Evolutionary conservation across 2,329 filamentous ascomycete genomes (phyloP).

Genomic region (Xylariaceae sp.): DNA sequence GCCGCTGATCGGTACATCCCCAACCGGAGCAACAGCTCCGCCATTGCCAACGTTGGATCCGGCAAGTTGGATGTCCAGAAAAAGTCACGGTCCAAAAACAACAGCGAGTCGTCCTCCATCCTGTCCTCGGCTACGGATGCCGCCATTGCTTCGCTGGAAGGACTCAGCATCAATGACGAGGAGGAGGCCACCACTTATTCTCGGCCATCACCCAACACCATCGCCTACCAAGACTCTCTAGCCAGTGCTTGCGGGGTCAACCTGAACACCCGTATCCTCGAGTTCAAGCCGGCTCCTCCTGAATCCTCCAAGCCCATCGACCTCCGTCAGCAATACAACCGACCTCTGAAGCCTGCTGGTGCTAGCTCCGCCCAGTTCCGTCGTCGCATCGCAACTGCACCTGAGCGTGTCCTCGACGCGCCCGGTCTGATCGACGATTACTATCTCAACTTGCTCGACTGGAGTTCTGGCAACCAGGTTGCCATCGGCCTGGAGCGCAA

Average conservation of each 20-base stretch:
- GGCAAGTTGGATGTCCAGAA: slow-evolving; percentile 73
- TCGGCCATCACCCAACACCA: slow-evolving; percentile 78
- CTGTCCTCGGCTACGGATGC: slow-evolving; percentile 78
- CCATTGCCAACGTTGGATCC: slow-evolving; percentile 73
- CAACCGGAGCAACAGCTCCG: slow-evolving; percentile 85
- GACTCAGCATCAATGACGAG: slow-evolving; percentile 67
- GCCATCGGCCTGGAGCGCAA: slow-evolving; percentile 95
- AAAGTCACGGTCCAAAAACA: slow-evolving; percentile 67
- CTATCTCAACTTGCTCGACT: slow-evolving; percentile 97
- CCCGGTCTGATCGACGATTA: slow-evolving; percentile 96
- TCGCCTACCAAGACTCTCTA: slow-evolving; percentile 87
- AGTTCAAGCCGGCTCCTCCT: slow-evolving; percentile 96
- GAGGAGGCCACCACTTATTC: slow-evolving; percentile 65
- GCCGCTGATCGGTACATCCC: slow-evolving; percentile 92
- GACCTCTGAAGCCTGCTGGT: slow-evolving; percentile 75
- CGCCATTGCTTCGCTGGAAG: slow-evolving; percentile 71
- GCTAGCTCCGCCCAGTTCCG: slow-evolving; percentile 78
- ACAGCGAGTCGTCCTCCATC: slow-evolving; percentile 66
- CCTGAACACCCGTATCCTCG: slow-evolving; percentile 89
- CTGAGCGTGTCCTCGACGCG: slow-evolving; percentile 92
- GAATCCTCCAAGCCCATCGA: slow-evolving; percentile 98
- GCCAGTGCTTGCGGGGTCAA: slow-evolving; percentile 88
- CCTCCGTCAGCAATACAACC: slow-evolving; percentile 95
- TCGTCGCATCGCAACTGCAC: slow-evolving; percentile 86
- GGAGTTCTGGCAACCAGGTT: slow-evolving; percentile 96